Conservation (phyloP, 495 filamentous ascomycete genomes). For the Xylaria curta region DNA sequence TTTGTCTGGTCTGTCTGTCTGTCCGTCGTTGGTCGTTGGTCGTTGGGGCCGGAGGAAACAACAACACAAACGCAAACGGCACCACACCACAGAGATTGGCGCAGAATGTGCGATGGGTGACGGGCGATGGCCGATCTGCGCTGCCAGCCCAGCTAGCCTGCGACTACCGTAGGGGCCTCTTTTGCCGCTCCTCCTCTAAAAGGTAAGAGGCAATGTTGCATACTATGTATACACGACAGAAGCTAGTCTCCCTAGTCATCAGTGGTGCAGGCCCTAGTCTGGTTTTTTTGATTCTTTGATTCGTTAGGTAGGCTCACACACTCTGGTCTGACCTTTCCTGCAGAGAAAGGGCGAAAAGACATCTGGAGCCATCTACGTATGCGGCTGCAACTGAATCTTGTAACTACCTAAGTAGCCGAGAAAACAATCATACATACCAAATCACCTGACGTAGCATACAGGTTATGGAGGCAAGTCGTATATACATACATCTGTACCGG, state of each 20-base stretch:
- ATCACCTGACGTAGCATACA: conserved; percentile 2
- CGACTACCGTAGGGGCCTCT: not conserved
- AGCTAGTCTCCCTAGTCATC: conserved; percentile 6
- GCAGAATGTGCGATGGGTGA: not conserved
- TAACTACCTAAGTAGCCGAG: not conserved
- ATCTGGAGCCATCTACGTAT: conserved; percentile 2
- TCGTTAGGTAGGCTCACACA: not conserved
- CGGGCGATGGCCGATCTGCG: conserved; percentile 12
- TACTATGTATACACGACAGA: not conserved
- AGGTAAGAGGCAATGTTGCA: not conserved
- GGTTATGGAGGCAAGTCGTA: too few relatives aligned
- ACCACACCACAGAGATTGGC: not conserved
- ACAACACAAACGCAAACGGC: not conserved
- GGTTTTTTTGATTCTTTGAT: not conserved
- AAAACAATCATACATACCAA: not conserved
- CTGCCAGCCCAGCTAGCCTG: not conserved
- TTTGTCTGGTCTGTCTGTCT: too few relatives aligned
- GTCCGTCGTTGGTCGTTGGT: too few relatives aligned
- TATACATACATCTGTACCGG: not conserved
- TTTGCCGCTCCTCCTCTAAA: not conserved
- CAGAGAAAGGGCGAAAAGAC: not conserved
- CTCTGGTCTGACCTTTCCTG: not conserved
- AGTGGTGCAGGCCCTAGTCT: conserved; percentile 15
- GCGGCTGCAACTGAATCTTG: not conserved
- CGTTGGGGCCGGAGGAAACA: not conserved